Evolutionary conservation across 148 eudicot genomes (phyloP).

Genomic region (Rhododendron vialii): DNA sequence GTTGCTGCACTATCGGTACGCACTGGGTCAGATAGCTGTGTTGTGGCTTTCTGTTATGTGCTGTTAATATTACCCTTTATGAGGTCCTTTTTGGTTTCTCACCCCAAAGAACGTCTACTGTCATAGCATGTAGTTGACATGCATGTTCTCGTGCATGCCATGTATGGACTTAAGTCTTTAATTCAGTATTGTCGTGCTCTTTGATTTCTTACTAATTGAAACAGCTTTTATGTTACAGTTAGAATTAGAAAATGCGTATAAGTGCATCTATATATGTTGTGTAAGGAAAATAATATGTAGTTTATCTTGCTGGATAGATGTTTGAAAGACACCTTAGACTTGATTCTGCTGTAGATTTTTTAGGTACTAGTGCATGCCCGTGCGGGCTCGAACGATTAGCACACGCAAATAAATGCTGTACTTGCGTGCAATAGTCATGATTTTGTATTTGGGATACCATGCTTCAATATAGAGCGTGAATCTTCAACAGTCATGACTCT

Average conservation of each 20-base stretch:
- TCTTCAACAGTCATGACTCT: too few species aligned
- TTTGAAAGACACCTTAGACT: neutral
- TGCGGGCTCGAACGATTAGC: too few species aligned
- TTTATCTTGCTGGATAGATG: neutral
- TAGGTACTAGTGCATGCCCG: neutral
- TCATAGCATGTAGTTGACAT: neutral
- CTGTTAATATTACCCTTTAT: neutral
- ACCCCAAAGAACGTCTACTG: neutral
- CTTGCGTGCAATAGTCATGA: too few species aligned
- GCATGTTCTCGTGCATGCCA: neutral
- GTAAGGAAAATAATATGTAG: neutral
- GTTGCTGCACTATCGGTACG: conserved; percentile 74
- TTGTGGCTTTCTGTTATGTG: neutral
- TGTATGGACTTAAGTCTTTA: neutral
- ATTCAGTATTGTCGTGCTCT: neutral
- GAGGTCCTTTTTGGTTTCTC: neutral
- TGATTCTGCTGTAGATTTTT: neutral
- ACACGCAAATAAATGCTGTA: too few species aligned
- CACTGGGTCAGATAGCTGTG: neutral
- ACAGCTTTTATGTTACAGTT: too few species aligned
- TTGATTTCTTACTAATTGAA: neutral
- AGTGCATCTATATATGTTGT: neutral
- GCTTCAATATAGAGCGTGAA: too few species aligned
- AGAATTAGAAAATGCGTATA: neutral
- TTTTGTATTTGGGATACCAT: too few species aligned